phyloP scores from a whole-genome alignment of 208 protist genomes.

The Leishmania tropica region DNA sequence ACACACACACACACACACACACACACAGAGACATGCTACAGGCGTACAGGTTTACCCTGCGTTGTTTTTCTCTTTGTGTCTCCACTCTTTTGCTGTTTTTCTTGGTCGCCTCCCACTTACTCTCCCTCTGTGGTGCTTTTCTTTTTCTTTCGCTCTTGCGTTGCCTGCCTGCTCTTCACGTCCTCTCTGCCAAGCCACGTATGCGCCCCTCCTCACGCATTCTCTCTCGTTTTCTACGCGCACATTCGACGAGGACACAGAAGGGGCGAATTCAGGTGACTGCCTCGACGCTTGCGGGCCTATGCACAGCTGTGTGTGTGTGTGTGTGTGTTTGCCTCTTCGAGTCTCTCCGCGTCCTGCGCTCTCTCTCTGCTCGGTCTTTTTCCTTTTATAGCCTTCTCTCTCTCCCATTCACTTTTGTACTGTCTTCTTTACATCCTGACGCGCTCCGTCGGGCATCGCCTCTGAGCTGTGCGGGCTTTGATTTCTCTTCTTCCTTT shows the following conservation, averaged over 20 bases:
- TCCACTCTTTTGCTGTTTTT: background rate
- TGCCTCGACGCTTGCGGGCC: background rate
- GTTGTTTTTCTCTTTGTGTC: background rate
- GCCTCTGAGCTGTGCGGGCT: background rate
- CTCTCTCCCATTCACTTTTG: background rate
- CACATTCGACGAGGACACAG: background rate
- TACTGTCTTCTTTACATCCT: background rate
- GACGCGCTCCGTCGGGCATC: background rate
- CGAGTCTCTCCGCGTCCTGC: background rate
- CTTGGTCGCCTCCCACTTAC: background rate
- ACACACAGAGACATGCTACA: background rate
- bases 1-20: background rate
- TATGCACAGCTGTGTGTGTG: background rate
- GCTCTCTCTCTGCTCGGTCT: background rate
- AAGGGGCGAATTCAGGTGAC: background rate
- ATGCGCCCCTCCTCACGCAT: background rate
- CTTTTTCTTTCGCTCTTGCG: constrained; percentile 14
- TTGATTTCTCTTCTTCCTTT: background rate
- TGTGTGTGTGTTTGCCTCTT: background rate
- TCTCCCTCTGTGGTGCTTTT: background rate
- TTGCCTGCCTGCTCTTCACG: background rate
- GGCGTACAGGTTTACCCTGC: background rate
- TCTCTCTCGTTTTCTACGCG: background rate
- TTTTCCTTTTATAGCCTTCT: background rate
- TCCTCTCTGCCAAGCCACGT: background rate